Conservation (phyloP, 176 grass and related monocot species). For the Eragrostis nindensis region DNA sequence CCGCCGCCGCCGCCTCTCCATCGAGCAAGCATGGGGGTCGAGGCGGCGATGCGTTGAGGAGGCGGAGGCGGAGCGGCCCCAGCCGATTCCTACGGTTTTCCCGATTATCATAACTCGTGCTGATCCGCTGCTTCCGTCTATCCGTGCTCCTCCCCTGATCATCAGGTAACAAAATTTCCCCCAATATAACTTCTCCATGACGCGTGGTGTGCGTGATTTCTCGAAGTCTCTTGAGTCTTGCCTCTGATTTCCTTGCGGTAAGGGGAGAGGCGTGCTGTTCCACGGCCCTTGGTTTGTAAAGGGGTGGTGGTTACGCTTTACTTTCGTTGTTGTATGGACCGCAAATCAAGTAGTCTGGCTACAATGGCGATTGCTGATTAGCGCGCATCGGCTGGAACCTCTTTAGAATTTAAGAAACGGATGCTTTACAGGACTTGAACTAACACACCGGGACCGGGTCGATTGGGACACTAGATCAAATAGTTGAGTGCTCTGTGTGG, state of each 20-base stretch:
- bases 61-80: background rate
- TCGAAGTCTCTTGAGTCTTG: background rate
- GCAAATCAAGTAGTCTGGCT: background rate
- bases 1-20: background rate
- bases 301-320: background rate
- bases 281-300: background rate
- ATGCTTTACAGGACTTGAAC: background rate
- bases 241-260: background rate
- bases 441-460: background rate
- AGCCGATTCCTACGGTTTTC: background rate
- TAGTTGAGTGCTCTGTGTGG: background rate
- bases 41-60: background rate
- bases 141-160: background rate
- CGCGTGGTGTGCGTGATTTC: background rate
- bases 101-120: background rate
- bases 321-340: background rate
- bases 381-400: background rate
- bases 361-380: background rate
- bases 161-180: conserved; percentile 22
- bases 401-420: background rate
- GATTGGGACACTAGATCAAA: background rate
- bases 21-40: background rate
- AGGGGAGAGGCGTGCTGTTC: background rate
- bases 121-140: background rate
- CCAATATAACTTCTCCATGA: background rate